These are phyloP conservation scores for Cytospora mali DNA, from an alignment of 2,329 filamentous ascomycete species.

Conservation along the genomic window DNA sequence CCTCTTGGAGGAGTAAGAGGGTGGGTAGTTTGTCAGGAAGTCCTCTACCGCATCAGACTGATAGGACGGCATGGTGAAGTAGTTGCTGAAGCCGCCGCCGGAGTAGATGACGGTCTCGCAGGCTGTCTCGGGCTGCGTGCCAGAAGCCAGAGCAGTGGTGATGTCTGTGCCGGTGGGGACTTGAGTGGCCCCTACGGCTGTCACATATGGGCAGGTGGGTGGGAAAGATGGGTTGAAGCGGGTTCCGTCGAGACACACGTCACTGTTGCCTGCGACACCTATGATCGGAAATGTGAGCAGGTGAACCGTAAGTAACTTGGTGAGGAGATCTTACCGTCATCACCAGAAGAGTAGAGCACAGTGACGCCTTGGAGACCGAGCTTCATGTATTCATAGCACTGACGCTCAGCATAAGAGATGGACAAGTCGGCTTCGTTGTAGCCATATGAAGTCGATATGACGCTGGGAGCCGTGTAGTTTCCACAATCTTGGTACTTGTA, in stretches of 20 bases:
- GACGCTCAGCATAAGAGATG: slow-evolving; percentile 45
- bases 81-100: slow-evolving; percentile 26
- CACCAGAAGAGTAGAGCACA: slow-evolving; percentile 42
- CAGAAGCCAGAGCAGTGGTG: slow-evolving; percentile 16
- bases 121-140: slow-evolving; percentile 25
- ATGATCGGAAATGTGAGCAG: slow-evolving; percentile 3
- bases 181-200: slow-evolving; percentile 42
- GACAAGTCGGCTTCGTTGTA: slow-evolving; percentile 50
- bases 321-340: slow-evolving; percentile 27
- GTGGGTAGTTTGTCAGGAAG: slow-evolving; percentile 23
- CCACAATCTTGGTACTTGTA: slow-evolving; percentile 43
- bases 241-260: slow-evolving; percentile 38
- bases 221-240: slow-evolving; percentile 47
- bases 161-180: slow-evolving; percentile 26
- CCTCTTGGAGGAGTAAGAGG: slow-evolving; percentile 17
- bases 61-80: slow-evolving; percentile 25
- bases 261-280: slow-evolving; percentile 40
- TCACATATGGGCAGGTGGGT: slow-evolving; percentile 51
- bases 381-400: slow-evolving; percentile 45
- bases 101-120: slow-evolving; percentile 27
- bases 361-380: slow-evolving; percentile 43
- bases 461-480: slow-evolving; percentile 47
- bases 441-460: slow-evolving; percentile 51
- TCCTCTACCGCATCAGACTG: slow-evolving; percentile 24
- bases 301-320: background rate